Conservation (phyloP, 805 yeast species). For the Candida taoyuanica region DNA sequence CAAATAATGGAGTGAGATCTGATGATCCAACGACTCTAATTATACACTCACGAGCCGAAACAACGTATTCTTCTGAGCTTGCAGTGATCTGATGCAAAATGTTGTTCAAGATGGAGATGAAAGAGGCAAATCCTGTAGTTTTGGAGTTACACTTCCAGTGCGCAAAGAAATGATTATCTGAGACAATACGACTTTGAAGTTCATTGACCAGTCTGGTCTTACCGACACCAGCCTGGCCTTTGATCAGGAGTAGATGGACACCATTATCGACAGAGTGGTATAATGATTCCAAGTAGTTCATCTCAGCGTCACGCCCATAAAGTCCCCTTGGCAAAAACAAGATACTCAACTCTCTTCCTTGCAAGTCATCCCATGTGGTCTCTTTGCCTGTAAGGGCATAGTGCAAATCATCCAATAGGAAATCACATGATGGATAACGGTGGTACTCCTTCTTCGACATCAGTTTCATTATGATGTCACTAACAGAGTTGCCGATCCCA, state of each 20-base stretch:
- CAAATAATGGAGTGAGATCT: slow-evolving; percentile 38
- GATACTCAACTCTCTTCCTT: slow-evolving; percentile 1
- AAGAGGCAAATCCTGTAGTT: slow-evolving; percentile 34
- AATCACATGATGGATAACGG: slow-evolving; percentile 34
- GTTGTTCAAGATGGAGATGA: slow-evolving; percentile 35
- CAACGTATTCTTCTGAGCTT: slow-evolving; percentile 31
- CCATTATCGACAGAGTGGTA: slow-evolving; percentile 21
- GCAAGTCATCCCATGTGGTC: slow-evolving; percentile 14
- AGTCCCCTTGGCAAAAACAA: slow-evolving; percentile 22
- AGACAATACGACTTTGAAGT: slow-evolving; percentile 32
- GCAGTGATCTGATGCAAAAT: slow-evolving; percentile 39
- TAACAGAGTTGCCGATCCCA: slow-evolving; percentile 28
- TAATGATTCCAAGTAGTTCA: slow-evolving; percentile 21
- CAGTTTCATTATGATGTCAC: slow-evolving; percentile 38
- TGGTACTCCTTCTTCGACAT: slow-evolving; percentile 37
- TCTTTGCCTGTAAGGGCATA: slow-evolving; percentile 7
- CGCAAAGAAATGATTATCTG: slow-evolving; percentile 28
- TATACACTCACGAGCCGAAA: slow-evolving; percentile 38
- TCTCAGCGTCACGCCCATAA: slow-evolving; percentile 28
- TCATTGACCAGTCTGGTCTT: slow-evolving; percentile 40
- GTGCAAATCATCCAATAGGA: slow-evolving; percentile 35
- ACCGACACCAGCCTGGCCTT: slow-evolving; percentile 44
- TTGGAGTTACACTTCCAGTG: slow-evolving; percentile 28
- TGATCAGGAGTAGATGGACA: slow-evolving; percentile 30
- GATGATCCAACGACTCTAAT: slow-evolving; percentile 32